Percentiles rank a stretch among this genome's conserved stretches.
phyloP scores from a whole-genome alignment of 1,139 yeast genomes.

The Lodderomyces orthopsilosis region DNA sequence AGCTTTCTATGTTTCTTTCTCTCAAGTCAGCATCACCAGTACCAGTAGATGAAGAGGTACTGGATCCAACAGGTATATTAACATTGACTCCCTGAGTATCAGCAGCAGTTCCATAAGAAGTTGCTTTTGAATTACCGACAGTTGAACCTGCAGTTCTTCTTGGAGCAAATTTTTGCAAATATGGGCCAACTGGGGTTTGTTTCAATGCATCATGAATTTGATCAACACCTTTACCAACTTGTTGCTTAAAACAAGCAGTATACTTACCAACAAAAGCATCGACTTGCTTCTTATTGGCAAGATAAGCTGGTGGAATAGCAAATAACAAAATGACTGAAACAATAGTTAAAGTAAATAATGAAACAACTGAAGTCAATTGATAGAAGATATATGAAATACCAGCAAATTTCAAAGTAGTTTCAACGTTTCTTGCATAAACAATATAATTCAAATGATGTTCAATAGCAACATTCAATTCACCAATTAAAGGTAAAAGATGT shows the following conservation, averaged over 20 bases:
- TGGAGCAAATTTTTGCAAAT: conserved; percentile 58
- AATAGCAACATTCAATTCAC: conserved; percentile 36
- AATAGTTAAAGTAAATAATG: conserved; percentile 66
- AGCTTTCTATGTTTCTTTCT: background rate
- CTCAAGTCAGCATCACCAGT: conserved; percentile 32
- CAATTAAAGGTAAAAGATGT: conserved; percentile 43
- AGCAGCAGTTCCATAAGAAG: conserved; percentile 26
- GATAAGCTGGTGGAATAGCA: conserved; percentile 73
- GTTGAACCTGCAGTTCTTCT: conserved; percentile 74
- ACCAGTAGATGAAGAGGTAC: conserved; percentile 20
- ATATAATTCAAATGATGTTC: conserved; percentile 58
- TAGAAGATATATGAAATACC: conserved; percentile 61
- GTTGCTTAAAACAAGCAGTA: conserved; percentile 54
- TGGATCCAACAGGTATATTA: conserved; percentile 18
- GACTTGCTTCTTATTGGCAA: conserved; percentile 73
- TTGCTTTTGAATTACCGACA: conserved; percentile 48
- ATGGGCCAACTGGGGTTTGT: conserved; percentile 51
- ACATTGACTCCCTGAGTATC: conserved; percentile 12
- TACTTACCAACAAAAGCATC: conserved; percentile 67
- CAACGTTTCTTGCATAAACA: conserved; percentile 64
- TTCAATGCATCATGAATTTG: conserved; percentile 55
- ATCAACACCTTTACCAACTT: conserved; percentile 48
- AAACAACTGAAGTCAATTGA: conserved; percentile 73
- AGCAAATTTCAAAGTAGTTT: conserved; percentile 71
- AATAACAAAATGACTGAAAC: conserved; percentile 61